These are phyloP conservation scores for Epicoccum nigrum DNA, from an alignment of 2,329 filamentous ascomycete genomes.

Conservation along the genomic window DNA sequence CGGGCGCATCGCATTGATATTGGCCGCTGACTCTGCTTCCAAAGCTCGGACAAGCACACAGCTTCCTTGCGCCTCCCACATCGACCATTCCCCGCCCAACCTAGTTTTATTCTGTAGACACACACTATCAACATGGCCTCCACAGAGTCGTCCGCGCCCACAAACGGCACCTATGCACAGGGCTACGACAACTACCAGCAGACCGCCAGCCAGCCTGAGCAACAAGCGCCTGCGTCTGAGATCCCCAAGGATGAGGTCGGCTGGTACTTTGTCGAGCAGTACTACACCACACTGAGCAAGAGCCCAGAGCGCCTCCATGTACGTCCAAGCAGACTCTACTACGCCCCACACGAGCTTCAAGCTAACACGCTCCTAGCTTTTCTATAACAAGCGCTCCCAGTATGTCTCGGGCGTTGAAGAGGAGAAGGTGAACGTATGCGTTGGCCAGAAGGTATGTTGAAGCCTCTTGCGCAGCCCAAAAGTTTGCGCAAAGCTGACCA, in stretches of 20 bases:
- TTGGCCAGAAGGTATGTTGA: constrained; percentile 79
- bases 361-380: constrained; percentile 62
- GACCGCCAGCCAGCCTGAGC: constrained; percentile 34
- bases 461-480: not conserved
- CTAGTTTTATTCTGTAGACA: constrained; percentile 11
- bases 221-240: constrained; percentile 45
- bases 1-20: constrained; percentile 9
- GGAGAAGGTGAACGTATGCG: constrained; percentile 82
- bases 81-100: not conserved
- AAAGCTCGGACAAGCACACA: constrained; percentile 13
- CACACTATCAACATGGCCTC: constrained; percentile 40
- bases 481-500: constrained; percentile 5
- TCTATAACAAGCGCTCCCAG: constrained; percentile 95
- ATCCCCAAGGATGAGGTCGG: constrained; percentile 90
- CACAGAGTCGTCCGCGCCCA: constrained; percentile 45
- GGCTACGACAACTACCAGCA: constrained; percentile 48
- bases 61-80: constrained; percentile 13
- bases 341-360: not conserved
- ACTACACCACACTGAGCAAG: constrained; percentile 97
- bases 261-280: constrained; percentile 99
- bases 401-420: constrained; percentile 92
- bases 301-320: constrained; percentile 88
- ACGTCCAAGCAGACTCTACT: constrained; percentile 28
- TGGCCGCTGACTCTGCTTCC: constrained; percentile 10
- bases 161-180: constrained; percentile 58